phyloP scores from a whole-genome alignment of 306 rosid species.

The Pyrus communis region DNA sequence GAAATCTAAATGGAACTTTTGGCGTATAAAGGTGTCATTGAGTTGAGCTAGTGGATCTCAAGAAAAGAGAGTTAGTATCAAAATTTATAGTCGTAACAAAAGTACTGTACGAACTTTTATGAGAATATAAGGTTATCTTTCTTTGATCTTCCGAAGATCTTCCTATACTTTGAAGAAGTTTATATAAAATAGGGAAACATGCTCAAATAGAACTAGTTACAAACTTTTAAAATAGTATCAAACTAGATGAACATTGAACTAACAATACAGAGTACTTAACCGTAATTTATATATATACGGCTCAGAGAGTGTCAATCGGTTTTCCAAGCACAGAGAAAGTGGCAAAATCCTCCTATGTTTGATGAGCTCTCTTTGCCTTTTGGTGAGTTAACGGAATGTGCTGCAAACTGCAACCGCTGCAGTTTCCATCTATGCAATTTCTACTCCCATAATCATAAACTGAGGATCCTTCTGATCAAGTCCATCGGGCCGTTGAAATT shows the following conservation, averaged over 20 bases:
- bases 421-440: background rate
- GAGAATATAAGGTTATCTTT: no score
- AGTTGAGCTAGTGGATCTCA: no score
- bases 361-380: slow-evolving; percentile 8
- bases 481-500: no score
- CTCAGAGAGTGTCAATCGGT: slow-evolving; percentile 8
- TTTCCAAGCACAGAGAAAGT: slow-evolving; percentile 58
- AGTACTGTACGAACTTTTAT: no score
- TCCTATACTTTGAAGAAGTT: no score
- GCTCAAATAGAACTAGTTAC: background rate
- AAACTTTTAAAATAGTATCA: background rate
- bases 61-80: no score
- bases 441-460: background rate
- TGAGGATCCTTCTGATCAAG: no score
- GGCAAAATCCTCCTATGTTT: slow-evolving; percentile 27
- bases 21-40: no score
- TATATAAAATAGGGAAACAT: no score
- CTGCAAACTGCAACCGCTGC: background rate
- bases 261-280: background rate
- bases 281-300: background rate
- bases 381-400: background rate
- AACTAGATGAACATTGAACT: background rate
- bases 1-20: no score
- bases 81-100: no score
- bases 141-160: background rate